phyloP scores from a whole-genome alignment of 805 yeast species.

The Ogataea degrootiae region DNA sequence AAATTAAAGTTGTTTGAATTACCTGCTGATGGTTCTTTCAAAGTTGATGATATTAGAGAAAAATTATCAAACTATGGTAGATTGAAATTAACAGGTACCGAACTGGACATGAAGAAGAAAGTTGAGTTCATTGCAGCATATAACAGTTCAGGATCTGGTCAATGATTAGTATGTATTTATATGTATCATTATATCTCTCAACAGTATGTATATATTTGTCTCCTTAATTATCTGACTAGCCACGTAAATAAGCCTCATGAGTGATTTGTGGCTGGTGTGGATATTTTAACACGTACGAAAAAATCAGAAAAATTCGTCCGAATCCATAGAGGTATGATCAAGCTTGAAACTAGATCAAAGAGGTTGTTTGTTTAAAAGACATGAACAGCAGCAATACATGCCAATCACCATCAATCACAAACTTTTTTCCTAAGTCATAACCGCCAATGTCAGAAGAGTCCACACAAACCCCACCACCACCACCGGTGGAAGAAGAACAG shows the following conservation, averaged over 20 bases:
- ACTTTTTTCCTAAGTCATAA: not conserved
- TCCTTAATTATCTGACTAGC: no score
- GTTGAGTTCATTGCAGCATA: conserved; percentile 33
- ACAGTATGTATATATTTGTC: not conserved
- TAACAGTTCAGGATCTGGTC: not conserved
- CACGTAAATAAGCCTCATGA: no score
- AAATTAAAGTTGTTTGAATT: conserved; percentile 21
- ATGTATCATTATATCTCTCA: not conserved
- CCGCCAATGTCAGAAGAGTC: conserved; percentile 13
- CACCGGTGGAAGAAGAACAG: conserved; percentile 14
- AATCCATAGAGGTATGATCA: no score
- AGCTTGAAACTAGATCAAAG: no score
- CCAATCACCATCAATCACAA: not conserved
- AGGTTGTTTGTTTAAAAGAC: not conserved
- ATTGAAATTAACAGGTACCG: conserved; percentile 42
- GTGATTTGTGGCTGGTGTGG: no score
- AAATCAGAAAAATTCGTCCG: no score
- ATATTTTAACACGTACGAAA: no score
- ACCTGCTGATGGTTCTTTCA: not conserved
- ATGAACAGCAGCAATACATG: not conserved
- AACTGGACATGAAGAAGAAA: conserved; percentile 40
- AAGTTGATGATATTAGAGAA: conserved; percentile 17
- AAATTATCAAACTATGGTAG: conserved; percentile 42
- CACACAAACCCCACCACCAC: conserved; percentile 2
- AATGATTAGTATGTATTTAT: not conserved